Evolutionary conservation across 192 early-diverging fungal genomes (phyloP), one percentile per base, ranked within the genome.

Genomic region (Borealophlyctis nickersoniae): DNA sequence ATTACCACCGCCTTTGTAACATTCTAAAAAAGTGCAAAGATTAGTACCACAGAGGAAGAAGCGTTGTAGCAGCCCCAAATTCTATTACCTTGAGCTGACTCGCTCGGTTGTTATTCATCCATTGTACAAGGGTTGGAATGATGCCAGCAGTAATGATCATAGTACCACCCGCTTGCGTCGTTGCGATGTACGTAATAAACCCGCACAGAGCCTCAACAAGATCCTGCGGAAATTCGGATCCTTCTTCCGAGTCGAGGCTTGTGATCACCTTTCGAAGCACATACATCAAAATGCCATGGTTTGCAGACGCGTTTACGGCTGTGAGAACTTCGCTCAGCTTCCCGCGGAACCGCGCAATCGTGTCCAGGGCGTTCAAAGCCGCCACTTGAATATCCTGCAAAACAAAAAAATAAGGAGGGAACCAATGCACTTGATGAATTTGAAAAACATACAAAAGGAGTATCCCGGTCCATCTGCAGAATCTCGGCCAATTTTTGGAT

Each of bases 121-220:
- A 80, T 31, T 86, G 76, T 22, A 91, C 74, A 49, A 98, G 76
- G 1, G 88, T 78, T 0, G 90, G 89, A 48, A 96, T 83, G n/a
- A 95, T 82, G 19, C 96, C 96, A 5, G 93, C 91, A 23, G 92
- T 85, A 52, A 93, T 89, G 4, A 98, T 73, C 88, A 95, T 93
- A 58, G 88, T 89, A 4, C 92, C 88, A 48, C 94, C 93, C 22
- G 84, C 80, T 65, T 87, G 89, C 28, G 87, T 92, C 57, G 82
- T 80, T n/a, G 89, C 78, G 56, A 98, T 77, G 56, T 85, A 88
- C 0, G 89, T 78, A 24, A 95, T 70, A 57, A 96, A 87, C 0
- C 80, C 78, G 62, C 90, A 91, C 14, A 96, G 67, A 5, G 91
- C 89, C 49, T 96, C 95, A 60, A 91, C 74, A 69, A 88, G 96